Percentiles rank a stretch among this genome's conserved stretches.
These are phyloP conservation scores for Fagus sylvatica DNA, from an alignment of 306 rosid species.

Conservation along the genomic window DNA sequence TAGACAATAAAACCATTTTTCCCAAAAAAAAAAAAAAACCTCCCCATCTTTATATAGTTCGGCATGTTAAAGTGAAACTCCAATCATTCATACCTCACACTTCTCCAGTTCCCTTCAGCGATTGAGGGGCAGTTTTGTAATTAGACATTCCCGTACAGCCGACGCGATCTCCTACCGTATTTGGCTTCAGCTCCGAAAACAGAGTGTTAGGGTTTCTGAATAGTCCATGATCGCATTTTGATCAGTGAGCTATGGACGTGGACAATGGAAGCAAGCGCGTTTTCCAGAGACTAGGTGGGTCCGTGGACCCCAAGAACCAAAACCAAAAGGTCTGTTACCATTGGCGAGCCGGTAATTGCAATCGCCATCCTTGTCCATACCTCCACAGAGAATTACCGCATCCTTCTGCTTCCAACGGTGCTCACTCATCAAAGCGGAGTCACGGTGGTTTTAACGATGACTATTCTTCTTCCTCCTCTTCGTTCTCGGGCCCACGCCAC, in stretches of 20 bases:
- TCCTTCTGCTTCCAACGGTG: conserved; percentile 46
- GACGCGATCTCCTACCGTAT: background rate
- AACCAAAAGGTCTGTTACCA: conserved; percentile 82
- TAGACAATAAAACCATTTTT: background rate
- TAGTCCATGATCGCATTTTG: too few relatives aligned
- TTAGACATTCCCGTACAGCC: background rate
- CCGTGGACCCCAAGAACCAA: conserved; percentile 51
- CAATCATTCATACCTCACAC: too few relatives aligned
- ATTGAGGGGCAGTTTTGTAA: conserved; percentile 20
- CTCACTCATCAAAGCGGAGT: conserved; percentile 56
- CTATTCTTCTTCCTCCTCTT: conserved; percentile 32
- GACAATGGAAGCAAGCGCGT: conserved; percentile 83
- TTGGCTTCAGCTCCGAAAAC: too few relatives aligned
- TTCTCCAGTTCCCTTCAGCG: too few relatives aligned
- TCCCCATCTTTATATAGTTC: too few relatives aligned
- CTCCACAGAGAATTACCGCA: conserved; percentile 67
- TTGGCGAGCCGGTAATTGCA: conserved; percentile 98
- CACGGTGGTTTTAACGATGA: conserved; percentile 47
- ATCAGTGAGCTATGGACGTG: conserved; percentile 55
- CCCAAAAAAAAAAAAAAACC: background rate
- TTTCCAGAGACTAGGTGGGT: conserved; percentile 60
- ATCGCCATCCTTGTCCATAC: conserved; percentile 67
- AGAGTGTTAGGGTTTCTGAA: too few relatives aligned
- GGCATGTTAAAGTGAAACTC: too few relatives aligned
- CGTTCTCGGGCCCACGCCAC: conserved; percentile 52